Evolutionary conservation across 768 basidiomycete species (phyloP).

Genomic region (Exidia glandulosa): DNA sequence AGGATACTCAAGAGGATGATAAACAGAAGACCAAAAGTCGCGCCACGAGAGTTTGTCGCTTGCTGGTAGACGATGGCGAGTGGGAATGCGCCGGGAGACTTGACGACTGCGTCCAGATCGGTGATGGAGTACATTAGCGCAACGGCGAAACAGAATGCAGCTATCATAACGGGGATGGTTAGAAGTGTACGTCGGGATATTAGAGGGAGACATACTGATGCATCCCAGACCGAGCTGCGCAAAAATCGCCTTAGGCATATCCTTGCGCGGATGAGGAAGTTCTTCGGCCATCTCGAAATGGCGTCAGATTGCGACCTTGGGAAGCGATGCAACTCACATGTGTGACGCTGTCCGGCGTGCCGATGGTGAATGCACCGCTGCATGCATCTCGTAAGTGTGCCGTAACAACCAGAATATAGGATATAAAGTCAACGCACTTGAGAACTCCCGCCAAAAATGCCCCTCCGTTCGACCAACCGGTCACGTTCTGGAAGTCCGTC

Average conservation of each 20-base stretch:
- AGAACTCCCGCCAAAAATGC: background rate
- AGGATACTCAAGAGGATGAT: background rate
- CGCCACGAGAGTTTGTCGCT: background rate
- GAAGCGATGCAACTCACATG: background rate
- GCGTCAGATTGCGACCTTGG: background rate
- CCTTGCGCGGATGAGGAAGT: background rate
- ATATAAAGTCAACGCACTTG: background rate
- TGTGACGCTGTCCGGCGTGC: background rate
- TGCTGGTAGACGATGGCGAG: background rate
- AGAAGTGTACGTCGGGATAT: background rate
- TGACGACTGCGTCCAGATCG: background rate
- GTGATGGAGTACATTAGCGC: background rate
- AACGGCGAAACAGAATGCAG: background rate
- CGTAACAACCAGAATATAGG: background rate
- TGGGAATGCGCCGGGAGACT: background rate
- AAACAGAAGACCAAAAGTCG: background rate
- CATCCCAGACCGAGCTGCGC: background rate
- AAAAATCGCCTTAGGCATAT: background rate
- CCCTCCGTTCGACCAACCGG: background rate
- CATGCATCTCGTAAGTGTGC: background rate
- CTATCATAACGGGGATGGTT: background rate
- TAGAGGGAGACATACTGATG: background rate
- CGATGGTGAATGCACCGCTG: background rate
- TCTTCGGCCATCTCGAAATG: background rate
- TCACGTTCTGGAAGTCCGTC: background rate